phyloP scores from a whole-genome alignment of 495 filamentous ascomycete species.

The Trichoderma virens region DNA sequence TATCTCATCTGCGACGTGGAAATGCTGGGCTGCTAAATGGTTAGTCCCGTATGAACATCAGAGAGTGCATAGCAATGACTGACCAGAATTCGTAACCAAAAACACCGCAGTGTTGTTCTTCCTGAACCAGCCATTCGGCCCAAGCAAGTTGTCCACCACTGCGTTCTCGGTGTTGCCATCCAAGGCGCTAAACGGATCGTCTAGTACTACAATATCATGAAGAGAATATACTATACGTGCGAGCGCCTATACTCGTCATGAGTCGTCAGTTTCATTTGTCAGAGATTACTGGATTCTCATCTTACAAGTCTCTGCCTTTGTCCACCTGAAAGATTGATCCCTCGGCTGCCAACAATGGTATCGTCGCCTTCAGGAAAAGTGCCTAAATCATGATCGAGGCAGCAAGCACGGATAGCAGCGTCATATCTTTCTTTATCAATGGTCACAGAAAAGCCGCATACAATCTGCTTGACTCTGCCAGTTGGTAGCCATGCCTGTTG shows the following conservation, averaged over 20 bases:
- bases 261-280: not conserved
- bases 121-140: slow-evolving; percentile 29
- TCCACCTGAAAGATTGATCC: slow-evolving; percentile 53
- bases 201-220: slow-evolving; percentile 25
- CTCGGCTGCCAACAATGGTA: slow-evolving; percentile 53
- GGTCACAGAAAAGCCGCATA: slow-evolving; percentile 21
- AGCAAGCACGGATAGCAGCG: slow-evolving; percentile 47
- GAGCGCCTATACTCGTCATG: slow-evolving; percentile 19
- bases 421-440: slow-evolving; percentile 46
- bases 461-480: slow-evolving; percentile 47
- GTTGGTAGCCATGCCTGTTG: slow-evolving; percentile 49
- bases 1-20: slow-evolving; percentile 17
- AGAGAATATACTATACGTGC: slow-evolving; percentile 29
- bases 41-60: slow-evolving; percentile 9
- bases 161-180: slow-evolving; percentile 30
- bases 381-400: slow-evolving; percentile 45
- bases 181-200: slow-evolving; percentile 32
- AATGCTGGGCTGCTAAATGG: slow-evolving; percentile 11
- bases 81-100: slow-evolving; percentile 29
- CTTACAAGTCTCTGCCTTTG: slow-evolving; percentile 49
- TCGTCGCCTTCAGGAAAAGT: slow-evolving; percentile 47
- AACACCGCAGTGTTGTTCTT: slow-evolving; percentile 31
- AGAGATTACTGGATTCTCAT: not conserved
- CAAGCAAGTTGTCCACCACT: slow-evolving; percentile 33
- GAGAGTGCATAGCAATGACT: not conserved